Conservation (phyloP, 2,329 filamentous ascomycete genomes). For the Fusarium austroafricanum region DNA sequence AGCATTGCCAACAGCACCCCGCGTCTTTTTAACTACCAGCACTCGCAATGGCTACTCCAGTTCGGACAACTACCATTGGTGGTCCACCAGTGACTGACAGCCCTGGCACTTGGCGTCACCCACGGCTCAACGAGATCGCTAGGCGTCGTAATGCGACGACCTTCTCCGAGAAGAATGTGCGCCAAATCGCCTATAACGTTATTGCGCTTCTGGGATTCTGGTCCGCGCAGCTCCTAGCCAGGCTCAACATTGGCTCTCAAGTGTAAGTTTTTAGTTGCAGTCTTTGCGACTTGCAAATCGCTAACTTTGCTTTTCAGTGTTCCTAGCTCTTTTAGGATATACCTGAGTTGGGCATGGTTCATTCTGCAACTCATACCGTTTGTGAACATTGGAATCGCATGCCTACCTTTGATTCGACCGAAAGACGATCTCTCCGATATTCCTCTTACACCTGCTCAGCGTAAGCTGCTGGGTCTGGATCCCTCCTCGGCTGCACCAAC, state of each 20-base stretch:
- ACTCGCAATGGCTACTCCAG: constrained; percentile 48
- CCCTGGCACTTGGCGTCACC: constrained; percentile 91
- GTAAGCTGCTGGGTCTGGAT: constrained; percentile 83
- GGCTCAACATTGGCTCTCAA: constrained; percentile 52
- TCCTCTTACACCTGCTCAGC: constrained; percentile 80
- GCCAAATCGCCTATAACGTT: constrained; percentile 75
- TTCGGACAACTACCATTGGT: constrained; percentile 57
- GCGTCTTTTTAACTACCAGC: background rate
- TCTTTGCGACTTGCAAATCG: background rate
- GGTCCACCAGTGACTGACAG: constrained; percentile 59
- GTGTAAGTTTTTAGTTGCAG: constrained; percentile 51
- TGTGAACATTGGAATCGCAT: constrained; percentile 77
- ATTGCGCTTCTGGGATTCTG: constrained; percentile 58
- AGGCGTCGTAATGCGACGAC: constrained; percentile 80
- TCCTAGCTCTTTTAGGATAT: constrained; percentile 48
- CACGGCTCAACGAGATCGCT: constrained; percentile 87
- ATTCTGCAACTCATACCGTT: constrained; percentile 67
- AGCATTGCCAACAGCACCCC: background rate
- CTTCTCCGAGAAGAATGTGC: constrained; percentile 83
- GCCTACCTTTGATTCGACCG: constrained; percentile 77
- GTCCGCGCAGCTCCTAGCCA: constrained; percentile 51
- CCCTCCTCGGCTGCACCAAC: constrained; percentile 72
- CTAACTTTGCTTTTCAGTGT: constrained; percentile 48
- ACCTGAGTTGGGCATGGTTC: constrained; percentile 59
- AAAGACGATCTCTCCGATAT: constrained; percentile 88